Percentiles rank a stretch among this genome's conserved stretches.
Conservation (phyloP, 1,139 yeast genomes). For the Yamadazyma atmosphaerica region DNA sequence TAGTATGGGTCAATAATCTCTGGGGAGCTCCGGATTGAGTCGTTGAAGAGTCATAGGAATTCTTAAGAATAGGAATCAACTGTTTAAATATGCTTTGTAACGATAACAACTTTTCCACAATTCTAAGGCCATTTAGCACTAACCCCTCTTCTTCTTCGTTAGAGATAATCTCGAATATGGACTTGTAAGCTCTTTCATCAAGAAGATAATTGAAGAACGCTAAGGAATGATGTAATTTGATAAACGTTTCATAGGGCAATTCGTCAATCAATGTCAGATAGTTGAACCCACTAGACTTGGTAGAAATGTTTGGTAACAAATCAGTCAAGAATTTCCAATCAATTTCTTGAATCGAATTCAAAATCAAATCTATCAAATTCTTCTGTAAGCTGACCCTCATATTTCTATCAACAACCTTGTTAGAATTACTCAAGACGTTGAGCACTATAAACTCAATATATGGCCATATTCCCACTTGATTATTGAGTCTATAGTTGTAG, state of each 20-base stretch:
- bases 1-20: conserved; percentile 16
- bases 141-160: conserved; percentile 53
- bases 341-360: conserved; percentile 54
- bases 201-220: conserved; percentile 63
- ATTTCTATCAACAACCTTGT: conserved; percentile 24
- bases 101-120: conserved; percentile 51
- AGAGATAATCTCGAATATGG: conserved; percentile 53
- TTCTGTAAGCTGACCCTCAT: conserved; percentile 52
- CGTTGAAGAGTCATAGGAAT: no score
- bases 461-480: conserved; percentile 70
- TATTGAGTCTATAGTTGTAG: conserved; percentile 48
- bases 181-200: conserved; percentile 54
- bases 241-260: conserved; percentile 33
- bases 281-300: conserved; percentile 46
- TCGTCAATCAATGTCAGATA: conserved; percentile 20
- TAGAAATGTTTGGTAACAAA: conserved; percentile 27
- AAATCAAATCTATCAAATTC: conserved; percentile 52
- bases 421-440: conserved; percentile 60
- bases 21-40: no score
- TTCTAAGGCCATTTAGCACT: conserved; percentile 31
- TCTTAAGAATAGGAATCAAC: conserved; percentile 30
- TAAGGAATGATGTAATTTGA: conserved; percentile 67
- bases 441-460: conserved; percentile 70
- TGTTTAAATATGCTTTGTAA: conserved; percentile 47
- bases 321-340: conserved; percentile 63